Evolutionary conservation across 1,139 yeast genomes (phyloP), one percentile per base, ranked within the genome.

Genomic region (Meyerozyma elateridarum): DNA sequence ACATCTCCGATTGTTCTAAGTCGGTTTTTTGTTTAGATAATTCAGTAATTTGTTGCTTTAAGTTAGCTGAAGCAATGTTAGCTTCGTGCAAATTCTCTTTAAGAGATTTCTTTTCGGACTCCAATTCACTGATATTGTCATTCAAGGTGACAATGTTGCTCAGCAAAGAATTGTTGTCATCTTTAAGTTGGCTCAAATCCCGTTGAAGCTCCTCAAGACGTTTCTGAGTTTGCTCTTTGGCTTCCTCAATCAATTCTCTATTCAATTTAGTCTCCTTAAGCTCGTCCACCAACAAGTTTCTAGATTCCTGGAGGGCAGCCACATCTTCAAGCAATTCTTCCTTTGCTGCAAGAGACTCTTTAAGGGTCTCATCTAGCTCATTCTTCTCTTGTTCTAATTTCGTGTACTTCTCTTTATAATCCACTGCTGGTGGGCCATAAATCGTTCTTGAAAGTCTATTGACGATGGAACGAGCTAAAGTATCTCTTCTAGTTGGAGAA

Each of bases 361-460:
- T 20, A 14, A 26, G 16, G 8, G n/a, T 9, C 21, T n/a, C 8
- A 4, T 26, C 21, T 21, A 26, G 8, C 7, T 17, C 15, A 4
- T 9, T 26, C 29, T 16, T 26, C 18, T 26, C 21, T 14, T 17
- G 15, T 13, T 18, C 20, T 6, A 26, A 11, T 15, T 17, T 20
- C 14, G 18, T 16, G 2, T 11, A 9, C 7, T 17, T 16, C 18
- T 27, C 20, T 9, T 9, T 8, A 11, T 5, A 12, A 12, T 27
- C 13, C 6, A 9, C 29, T 9, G n/a, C 22, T 18, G 18, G 18
- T 24, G 18, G 14, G 6, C 27, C 27, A 8, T 24, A 24, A 11
- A 24, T 15, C 15, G 27, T 24, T 24, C 27, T 27, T 6, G 22
- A 17, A 11, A 18, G 22, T 5, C 13, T 17, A 12, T 26, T 26